Base-by-base conservation (phyloP, 345 rosid species). In the Chamaenerion angustifolium region DNA sequence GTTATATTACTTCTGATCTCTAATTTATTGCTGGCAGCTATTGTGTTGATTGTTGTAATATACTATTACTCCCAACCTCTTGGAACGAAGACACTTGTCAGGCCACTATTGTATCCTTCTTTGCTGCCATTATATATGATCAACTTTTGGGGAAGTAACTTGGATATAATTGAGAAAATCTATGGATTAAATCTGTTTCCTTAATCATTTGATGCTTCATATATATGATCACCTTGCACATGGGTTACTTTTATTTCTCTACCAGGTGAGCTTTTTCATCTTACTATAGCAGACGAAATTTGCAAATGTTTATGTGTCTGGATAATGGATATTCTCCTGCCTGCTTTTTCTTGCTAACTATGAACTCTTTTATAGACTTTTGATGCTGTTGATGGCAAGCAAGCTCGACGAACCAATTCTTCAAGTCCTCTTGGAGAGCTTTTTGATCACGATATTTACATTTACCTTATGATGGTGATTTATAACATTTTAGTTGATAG, bases 301-400 rank as follows among this genome's bases (percentile, higher is more conserved):
- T 47, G 53, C 25, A 13, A 43, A 48, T 62, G 27, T 16, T 59
- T 35, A 17, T 19, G 12, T 18, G 19, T n/a, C 43, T n/a, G n/a
- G n/a, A n/a, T n/a, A n/a, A n/a, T n/a, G n/a, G n/a, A 16, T 35
- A 40, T 43, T 21, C 42, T 48, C 47, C 3, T 47, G 10, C 25
- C 45, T 51, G 52, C 18, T 11, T 42, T 41, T 44, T 49, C 17
- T 45, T 56, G 16, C 55, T 43, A 47, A 16, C 8, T 14, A 3
- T n/a, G 43, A 12, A 12, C n/a, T 61, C 58, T 52, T 61, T 9
- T 37, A 46, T 42, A 92, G 98, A 92, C 98, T 48, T 92, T 92
- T 72, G 98, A 92, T 74, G 94, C 88, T 58, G 86, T 92, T 66
- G 98, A 87, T 70, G 98, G 98, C n/a, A n/a, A n/a, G n/a, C n/a